Conservation (phyloP, 495 filamentous ascomycete genomes). For the Xylaria sp. region DNA sequence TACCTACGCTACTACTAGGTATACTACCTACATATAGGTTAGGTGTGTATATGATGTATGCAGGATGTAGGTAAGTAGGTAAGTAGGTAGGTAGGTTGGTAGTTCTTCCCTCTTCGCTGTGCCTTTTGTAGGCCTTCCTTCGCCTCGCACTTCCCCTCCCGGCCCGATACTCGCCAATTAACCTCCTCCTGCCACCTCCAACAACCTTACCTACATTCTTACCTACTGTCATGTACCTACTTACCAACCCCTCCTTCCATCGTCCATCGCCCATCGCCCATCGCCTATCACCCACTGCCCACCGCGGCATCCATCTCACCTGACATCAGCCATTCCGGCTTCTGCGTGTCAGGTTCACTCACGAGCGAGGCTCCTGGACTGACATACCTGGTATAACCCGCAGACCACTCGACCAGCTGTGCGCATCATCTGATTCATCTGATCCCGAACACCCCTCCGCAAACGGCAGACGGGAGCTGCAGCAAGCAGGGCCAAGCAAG, state of each 20-base stretch:
- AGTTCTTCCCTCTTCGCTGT: too few species aligned
- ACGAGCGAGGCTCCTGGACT: slow-evolving; percentile 1
- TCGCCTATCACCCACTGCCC: background rate
- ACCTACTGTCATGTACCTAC: too few species aligned
- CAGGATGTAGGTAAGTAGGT: too few species aligned
- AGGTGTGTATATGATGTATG: too few species aligned
- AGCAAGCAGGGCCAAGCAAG: too few species aligned
- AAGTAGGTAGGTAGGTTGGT: too few species aligned
- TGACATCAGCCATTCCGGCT: slow-evolving; percentile 9
- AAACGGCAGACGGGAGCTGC: slow-evolving; percentile 27
- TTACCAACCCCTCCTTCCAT: background rate
- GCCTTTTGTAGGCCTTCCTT: too few species aligned
- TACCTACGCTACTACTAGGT: too few species aligned
- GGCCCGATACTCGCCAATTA: slow-evolving; percentile 15
- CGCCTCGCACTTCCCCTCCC: background rate
- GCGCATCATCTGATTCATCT: slow-evolving; percentile 27
- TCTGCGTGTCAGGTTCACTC: slow-evolving; percentile 11
- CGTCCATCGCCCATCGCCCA: background rate
- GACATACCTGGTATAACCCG: background rate
- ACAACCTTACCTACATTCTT: too few species aligned
- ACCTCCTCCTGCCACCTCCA: background rate
- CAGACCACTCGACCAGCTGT: background rate
- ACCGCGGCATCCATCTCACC: slow-evolving; percentile 9
- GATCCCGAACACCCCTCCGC: slow-evolving; percentile 10
- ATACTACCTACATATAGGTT: too few species aligned